Base-by-base conservation (phyloP, 768 basidiomycete genomes). In the Tulasnella sp. region DNA sequence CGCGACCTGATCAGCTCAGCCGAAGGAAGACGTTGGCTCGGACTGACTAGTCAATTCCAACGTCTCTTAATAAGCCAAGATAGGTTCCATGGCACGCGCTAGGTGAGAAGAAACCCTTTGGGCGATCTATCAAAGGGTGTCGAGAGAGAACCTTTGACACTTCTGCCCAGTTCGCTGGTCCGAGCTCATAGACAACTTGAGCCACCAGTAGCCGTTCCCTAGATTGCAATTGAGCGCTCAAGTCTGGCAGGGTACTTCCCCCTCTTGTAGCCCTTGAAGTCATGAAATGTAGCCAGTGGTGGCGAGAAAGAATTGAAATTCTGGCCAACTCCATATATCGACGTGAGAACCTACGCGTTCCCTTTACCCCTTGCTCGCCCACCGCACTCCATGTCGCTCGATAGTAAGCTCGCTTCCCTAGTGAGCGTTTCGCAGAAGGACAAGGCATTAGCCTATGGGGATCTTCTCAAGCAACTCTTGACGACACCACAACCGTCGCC, bases 181-280 rank as follows among this genome's bases (percentile, higher is more conserved):
- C 90, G 56, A 83, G 74, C 65, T 92, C 86, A 69, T 86, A 86
- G 40, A 88, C 82, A 0, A 88, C 82, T 69, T 96, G 92, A 1
- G 90, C 80, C 48, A 94, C 76, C 27, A 96, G 70, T 49, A 96
- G 82, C 57, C 79, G 74, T 70, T 93, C 89, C 52, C 85, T 40
- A 6, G 37, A 25, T n/a, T n/a, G 17, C 21, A 61, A 21, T 6
- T 27, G 39, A 46, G 55, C 42, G 17, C 45, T 15, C 12, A 46
- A 19, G 12, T 57, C 55, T 43, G 17, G 41, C n/a, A 43, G 17
- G 41, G 41, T 19, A 17, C 7, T 6, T 19, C 41, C 41, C n/a
- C 41, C 41, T 43, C 41, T n/a, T 43, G 41, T 6, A 17, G 41
- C 41, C 27, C 41, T 43, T 17, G 41, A 43, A 6, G 41, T 19